Conservation (phyloP, 768 basidiomycete genomes). For the Phylloporus sp. region DNA sequence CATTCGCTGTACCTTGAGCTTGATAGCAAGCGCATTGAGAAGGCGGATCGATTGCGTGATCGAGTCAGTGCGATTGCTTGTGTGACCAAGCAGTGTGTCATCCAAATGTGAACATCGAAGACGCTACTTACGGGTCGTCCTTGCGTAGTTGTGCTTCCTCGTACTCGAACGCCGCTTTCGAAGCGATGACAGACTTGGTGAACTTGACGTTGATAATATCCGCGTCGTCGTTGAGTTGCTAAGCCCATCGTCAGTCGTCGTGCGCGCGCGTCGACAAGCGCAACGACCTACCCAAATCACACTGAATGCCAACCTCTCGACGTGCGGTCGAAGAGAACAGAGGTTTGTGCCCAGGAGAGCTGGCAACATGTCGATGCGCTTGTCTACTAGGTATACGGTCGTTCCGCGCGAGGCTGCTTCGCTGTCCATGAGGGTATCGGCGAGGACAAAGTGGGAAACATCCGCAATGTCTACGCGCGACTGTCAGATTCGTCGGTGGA, state of each 20-base stretch:
- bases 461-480: slow-evolving; percentile 82
- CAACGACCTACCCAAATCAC: slow-evolving; percentile 75
- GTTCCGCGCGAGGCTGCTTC: slow-evolving; percentile 96
- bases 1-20: slow-evolving; percentile 84
- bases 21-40: slow-evolving; percentile 79
- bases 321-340: slow-evolving; percentile 86
- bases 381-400: slow-evolving; percentile 97
- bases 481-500: neutral
- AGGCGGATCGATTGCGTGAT: slow-evolving; percentile 83
- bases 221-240: slow-evolving; percentile 89
- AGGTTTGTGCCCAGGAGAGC: slow-evolving; percentile 90
- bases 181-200: slow-evolving; percentile 94
- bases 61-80: slow-evolving; percentile 70
- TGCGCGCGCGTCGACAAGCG: neutral
- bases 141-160: slow-evolving; percentile 92
- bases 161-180: slow-evolving; percentile 95
- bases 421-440: slow-evolving; percentile 93
- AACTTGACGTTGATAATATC: slow-evolving; percentile 89
- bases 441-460: slow-evolving; percentile 91
- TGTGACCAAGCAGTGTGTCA: neutral
- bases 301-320: slow-evolving; percentile 93
- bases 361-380: slow-evolving; percentile 98
- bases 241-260: neutral
- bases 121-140: slow-evolving; percentile 71
- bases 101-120: neutral